These are phyloP conservation scores for Colletotrichum siamense DNA, from an alignment of 2,329 filamentous ascomycete species.

Conservation along the genomic window DNA sequence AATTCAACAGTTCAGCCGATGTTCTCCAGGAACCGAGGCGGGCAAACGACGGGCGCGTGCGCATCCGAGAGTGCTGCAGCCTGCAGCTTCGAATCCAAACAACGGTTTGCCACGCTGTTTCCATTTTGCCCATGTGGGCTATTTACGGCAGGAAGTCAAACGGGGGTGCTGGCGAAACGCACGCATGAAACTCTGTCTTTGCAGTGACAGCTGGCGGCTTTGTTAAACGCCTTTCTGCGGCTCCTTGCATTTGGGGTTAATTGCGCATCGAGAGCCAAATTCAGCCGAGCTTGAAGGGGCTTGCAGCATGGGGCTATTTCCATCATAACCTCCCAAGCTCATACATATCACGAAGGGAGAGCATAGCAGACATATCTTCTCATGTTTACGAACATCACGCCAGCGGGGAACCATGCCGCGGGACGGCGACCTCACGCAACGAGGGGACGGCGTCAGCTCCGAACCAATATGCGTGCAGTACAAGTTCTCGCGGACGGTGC, in stretches of 20 bases:
- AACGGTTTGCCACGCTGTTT: not conserved
- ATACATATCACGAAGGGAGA: not conserved
- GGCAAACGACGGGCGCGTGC: not conserved
- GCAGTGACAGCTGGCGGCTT: not conserved
- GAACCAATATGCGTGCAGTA: not conserved
- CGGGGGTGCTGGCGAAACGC: not conserved
- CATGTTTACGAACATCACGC: not conserved
- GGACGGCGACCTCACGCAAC: not conserved
- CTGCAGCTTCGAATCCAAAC: not conserved
- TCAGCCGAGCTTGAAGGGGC: not conserved
- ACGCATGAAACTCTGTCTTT: not conserved
- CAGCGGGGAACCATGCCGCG: not conserved
- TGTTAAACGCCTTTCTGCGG: not conserved
- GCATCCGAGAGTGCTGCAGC: not conserved
- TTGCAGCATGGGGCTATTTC: not conserved
- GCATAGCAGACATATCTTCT: not conserved
- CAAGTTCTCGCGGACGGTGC: constrained; percentile 4
- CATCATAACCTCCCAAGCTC: not conserved
- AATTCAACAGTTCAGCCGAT: not conserved
- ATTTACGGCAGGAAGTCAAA: not conserved
- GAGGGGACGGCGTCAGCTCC: not conserved
- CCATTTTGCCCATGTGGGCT: not conserved
- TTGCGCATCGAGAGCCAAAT: not conserved
- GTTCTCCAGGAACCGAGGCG: not conserved
- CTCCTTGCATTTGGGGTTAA: not conserved